These are phyloP conservation scores for Microbotryum violaceum DNA, from an alignment of 1,284 basidiomycete genomes.

Conservation along the genomic window DNA sequence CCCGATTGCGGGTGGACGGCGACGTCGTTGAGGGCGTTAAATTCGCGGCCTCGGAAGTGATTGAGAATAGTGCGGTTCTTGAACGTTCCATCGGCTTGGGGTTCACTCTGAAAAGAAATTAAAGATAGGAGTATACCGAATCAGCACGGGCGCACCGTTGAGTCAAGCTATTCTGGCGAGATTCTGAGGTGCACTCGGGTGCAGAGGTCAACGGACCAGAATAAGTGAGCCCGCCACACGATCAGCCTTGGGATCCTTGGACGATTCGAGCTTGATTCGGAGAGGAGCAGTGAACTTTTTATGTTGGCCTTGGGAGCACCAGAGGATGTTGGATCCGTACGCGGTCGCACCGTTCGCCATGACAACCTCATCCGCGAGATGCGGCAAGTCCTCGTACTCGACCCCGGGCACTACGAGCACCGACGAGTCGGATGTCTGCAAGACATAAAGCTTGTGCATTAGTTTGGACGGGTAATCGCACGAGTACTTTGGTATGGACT, in stretches of 20 bases:
- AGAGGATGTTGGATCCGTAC: neutral
- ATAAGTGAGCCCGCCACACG: no score
- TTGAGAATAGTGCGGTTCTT: constrained; percentile 40
- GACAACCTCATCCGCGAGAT: neutral
- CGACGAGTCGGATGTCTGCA: neutral
- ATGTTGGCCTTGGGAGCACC: constrained; percentile 4
- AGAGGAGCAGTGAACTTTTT: neutral
- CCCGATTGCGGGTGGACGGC: constrained; percentile 60
- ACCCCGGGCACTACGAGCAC: neutral
- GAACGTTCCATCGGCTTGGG: neutral
- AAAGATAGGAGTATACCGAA: no score
- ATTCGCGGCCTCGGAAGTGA: constrained; percentile 61
- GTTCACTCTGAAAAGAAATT: no score
- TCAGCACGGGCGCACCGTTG: no score
- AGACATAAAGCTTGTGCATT: neutral
- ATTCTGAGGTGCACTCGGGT: no score
- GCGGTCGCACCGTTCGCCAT: constrained; percentile 5
- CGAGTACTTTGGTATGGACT: neutral
- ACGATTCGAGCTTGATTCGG: no score
- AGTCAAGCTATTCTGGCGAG: no score
- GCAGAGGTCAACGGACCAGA: no score
- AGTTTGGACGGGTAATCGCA: neutral
- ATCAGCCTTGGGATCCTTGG: no score
- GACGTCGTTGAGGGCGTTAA: constrained; percentile 71
- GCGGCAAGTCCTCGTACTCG: neutral